Evolutionary conservation across 352 stramenopile genomes (phyloP), one percentile per base, ranked within the genome.

Genomic region (Phytophthora pluvialis): DNA sequence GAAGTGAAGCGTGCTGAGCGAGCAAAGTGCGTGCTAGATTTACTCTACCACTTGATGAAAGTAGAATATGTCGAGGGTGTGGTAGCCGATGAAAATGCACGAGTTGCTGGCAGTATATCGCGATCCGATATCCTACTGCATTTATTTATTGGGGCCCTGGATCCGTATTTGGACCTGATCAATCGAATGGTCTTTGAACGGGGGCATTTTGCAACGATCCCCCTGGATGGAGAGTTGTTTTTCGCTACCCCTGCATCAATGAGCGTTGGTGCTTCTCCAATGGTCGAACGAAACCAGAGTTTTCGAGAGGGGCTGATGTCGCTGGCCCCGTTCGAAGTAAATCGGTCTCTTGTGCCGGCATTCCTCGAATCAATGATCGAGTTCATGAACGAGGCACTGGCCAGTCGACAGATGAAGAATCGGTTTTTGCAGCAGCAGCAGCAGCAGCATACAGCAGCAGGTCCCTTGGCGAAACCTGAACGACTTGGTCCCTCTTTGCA

Each of bases 341-440:
- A 80, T 25, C 4, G 18, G 0, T 26, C 33, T 5, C 51, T 81
- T 2, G 72, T 90, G 15, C 83, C 83, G 3, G 39, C 36, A 10
- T 92, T 92, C 43, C 47, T 92, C 4, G 16, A 42, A n/a, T 42
- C 70, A 4, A 59, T 78, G 3, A 60, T 72, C 11, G 48, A 70
- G 5, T 33, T 73, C 12, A 67, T 92, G 59, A 79, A 70, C 8
- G 72, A 83, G 16, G 74, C 81, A 4, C 47, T 92, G n/a, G 67
- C 73, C 11, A 89, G 78, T 68, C 83, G 81, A 31, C 83, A 92
- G 53, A 75, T 90, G 54, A 82, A 77, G 52, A 89, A 90, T 55
- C 70, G 68, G 8, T 88, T 86, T 46, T 52, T 88, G 10, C 78
- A 78, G 45, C 67, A 83, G 1, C 78, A 78, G 45, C 67, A 83